phyloP scores from a whole-genome alignment of 192 early-diverging fungal genomes.

The Backusella mclennaniae region DNA sequence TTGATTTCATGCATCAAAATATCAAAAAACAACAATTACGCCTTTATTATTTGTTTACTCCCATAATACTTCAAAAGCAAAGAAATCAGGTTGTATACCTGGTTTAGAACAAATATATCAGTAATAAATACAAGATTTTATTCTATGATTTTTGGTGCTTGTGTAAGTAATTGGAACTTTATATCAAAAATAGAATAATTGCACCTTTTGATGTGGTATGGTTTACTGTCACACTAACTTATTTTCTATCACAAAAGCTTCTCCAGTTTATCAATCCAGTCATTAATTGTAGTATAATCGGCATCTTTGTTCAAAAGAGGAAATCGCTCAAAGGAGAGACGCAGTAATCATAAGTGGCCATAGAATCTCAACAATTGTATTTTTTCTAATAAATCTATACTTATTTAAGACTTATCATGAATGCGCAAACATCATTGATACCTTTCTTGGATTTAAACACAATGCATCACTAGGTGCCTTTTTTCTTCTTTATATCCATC shows the following conservation, averaged over 20 bases:
- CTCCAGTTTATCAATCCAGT: background rate
- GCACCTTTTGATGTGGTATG: background rate
- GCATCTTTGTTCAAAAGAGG: constrained; percentile 8
- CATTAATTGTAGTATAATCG: background rate
- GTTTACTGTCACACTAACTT: background rate
- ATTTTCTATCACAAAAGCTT: constrained; percentile 7
- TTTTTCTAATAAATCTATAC: background rate
- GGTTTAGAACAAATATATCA: background rate
- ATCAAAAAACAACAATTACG: background rate
- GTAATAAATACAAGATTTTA: background rate
- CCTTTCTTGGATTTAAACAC: background rate
- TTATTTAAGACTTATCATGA: background rate
- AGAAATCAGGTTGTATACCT: background rate
- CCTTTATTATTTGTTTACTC: background rate
- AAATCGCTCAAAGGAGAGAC: background rate
- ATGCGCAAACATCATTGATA: background rate
- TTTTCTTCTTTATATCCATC: background rate
- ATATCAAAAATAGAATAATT: constrained; percentile 6
- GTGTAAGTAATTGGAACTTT: constrained; percentile 1
- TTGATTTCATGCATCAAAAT: background rate
- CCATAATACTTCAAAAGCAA: background rate
- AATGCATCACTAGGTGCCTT: background rate
- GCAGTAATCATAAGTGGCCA: background rate
- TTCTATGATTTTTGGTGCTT: background rate
- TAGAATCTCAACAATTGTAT: background rate